Evolutionary conservation across 495 filamentous ascomycete species (phyloP), one percentile per base, ranked within the genome.

Genomic region (Penicillium soppii): DNA sequence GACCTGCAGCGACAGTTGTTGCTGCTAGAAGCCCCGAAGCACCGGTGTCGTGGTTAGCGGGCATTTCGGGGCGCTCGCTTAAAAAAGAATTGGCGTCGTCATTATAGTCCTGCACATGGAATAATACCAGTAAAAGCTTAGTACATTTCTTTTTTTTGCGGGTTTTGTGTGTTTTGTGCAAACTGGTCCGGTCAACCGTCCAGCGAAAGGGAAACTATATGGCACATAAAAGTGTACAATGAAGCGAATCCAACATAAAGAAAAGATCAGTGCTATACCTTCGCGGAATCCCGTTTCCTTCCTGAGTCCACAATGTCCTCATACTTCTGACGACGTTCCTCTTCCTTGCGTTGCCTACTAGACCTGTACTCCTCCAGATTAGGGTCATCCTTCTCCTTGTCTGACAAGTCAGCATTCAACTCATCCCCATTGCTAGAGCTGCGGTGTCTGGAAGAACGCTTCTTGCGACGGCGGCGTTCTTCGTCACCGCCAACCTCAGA

Each of bases 11-110:
- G 20, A 49, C 22, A 35, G 43, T 33, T 19, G 51, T 47, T 22
- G 57, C 58, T 48, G 45, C 39, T 53, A 56, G 55, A 52, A 62
- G 61, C 65, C 69, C 70, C 67, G 71, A 71, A 70, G 66, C 66
- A 68, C 67, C 65, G 25, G 25, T 32, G 29, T 7, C 13, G 29
- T 12, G 29, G 10, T 32, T 12, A 32, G 29, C 29, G 29, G 29
- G 75, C 68, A 75, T 69, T 72, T 75, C 74, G 62, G 70, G 73
- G 74, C 73, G 58, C 54, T 69, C 65, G 52, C 58, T 73, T 78
- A 80, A 76, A 75, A 77, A 78, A 76, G 71, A 32, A 69, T 63
- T 60, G 49, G 25, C 63, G 46, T 70, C 58, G 52, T 71, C 58
- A 43, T 63, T 62, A 62, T 63, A 59, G 59, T 69, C 71, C 72